phyloP scores from a whole-genome alignment of 441 rosid species.

The Macaranga tanarius region DNA sequence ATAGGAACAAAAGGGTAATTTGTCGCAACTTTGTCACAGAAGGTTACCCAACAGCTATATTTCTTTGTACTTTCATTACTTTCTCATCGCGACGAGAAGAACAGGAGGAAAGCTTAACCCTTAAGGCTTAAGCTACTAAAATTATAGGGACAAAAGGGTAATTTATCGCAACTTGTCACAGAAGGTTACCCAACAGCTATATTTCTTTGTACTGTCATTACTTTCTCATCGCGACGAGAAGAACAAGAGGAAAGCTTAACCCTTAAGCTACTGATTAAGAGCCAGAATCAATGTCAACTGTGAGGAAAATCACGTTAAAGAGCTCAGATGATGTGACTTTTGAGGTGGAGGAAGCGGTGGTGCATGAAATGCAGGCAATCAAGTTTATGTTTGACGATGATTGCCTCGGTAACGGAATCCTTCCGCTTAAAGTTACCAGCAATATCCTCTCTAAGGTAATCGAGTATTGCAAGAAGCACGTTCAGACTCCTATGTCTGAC shows the following conservation, averaged over 20 bases:
- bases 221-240: no score
- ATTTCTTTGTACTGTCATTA: no score
- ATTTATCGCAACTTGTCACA: no score
- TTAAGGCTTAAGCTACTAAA: no score
- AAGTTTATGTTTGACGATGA: conserved; percentile 49
- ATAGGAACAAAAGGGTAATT: no score
- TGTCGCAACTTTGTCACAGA: no score
- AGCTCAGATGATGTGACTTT: conserved; percentile 44
- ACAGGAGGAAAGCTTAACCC: no score
- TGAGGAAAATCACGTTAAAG: conserved; percentile 41
- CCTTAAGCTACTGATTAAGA: not conserved
- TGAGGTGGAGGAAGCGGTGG: conserved; percentile 51
- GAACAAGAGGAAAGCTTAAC: not conserved
- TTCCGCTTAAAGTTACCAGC: conserved; percentile 43
- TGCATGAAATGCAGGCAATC: conserved; percentile 46
- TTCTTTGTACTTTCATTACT: no score
- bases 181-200: no score
- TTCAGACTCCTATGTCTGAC: conserved; percentile 34
- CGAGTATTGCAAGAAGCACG: conserved; percentile 53
- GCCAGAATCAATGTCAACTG: conserved; percentile 32
- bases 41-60: no score
- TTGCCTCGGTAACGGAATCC: conserved; percentile 41
- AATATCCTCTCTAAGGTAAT: conserved; percentile 43
- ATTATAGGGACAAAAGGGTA: no score
- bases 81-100: no score